These are phyloP conservation scores for Lepraria neglecta DNA, from an alignment of 495 filamentous ascomycete species.

Conservation along the genomic window DNA sequence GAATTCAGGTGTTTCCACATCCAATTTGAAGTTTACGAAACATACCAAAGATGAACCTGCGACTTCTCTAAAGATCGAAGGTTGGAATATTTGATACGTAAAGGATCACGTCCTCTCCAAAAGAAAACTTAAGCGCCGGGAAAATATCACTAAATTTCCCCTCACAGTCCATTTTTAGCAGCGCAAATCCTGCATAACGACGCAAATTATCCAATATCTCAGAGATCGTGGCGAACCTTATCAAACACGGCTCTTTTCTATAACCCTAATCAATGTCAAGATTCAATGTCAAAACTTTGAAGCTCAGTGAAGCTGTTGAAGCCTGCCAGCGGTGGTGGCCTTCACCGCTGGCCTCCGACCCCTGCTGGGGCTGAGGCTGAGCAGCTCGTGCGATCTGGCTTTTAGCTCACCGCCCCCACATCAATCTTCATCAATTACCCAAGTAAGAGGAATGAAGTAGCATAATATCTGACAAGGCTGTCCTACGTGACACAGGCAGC, in stretches of 20 bases:
- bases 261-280: conserved; percentile 15
- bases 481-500: neutral
- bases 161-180: conserved; percentile 7
- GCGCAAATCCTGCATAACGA: conserved; percentile 1
- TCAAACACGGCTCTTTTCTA: neutral
- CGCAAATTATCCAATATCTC: conserved; percentile 7
- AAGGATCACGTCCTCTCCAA: no score
- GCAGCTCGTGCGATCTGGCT: conserved; percentile 7
- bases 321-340: neutral
- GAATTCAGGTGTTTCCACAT: no score
- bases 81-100: no score
- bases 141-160: conserved; percentile 8
- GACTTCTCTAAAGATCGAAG: no score
- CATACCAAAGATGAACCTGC: no score
- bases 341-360: conserved; percentile 1
- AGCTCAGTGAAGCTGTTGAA: neutral
- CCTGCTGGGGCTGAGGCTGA: conserved; percentile 10
- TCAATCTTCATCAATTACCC: no score
- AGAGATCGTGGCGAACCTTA: neutral
- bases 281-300: neutral
- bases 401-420: neutral
- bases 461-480: neutral
- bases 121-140: no score
- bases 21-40: no score
- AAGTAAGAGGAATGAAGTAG: neutral